Evolutionary conservation across 306 rosid genomes (phyloP).

Genomic region (Myrica gale): DNA sequence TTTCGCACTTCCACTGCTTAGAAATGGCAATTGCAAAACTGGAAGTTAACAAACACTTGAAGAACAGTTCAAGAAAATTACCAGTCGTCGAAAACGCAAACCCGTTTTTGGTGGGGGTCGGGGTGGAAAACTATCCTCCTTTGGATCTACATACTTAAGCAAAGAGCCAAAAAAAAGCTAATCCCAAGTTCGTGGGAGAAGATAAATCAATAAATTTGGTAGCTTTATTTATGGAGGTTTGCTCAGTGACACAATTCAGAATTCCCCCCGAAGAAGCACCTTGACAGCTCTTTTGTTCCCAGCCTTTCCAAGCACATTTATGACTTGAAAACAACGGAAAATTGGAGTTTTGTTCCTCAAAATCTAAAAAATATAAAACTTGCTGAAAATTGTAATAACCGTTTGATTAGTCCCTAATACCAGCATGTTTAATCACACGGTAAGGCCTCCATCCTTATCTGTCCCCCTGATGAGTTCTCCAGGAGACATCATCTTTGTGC

Average conservation of each 20-base stretch:
- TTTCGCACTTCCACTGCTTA: background rate
- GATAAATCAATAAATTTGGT: conserved; percentile 27
- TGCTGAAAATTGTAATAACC: background rate
- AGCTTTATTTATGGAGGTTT: conserved; percentile 37
- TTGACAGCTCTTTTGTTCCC: background rate
- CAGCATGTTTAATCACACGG: background rate
- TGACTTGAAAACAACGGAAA: background rate
- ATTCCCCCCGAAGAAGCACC: background rate
- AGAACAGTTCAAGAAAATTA: conserved; percentile 37
- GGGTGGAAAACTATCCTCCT: conserved; percentile 13
- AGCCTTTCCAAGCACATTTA: background rate
- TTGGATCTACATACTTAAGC: conserved; percentile 8
- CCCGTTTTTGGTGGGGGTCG: conserved; percentile 25
- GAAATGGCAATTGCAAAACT: background rate
- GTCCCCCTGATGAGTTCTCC: conserved; percentile 59
- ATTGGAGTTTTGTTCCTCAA: background rate
- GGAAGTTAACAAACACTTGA: background rate
- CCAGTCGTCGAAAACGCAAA: conserved; percentile 39
- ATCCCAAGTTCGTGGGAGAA: background rate
- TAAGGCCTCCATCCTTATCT: conserved; percentile 43
- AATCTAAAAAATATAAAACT: background rate
- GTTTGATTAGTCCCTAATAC: background rate
- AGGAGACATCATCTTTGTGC: conserved; percentile 45
- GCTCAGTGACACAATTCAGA: conserved; percentile 32
- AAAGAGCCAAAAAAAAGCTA: conserved; percentile 3